phyloP scores from a whole-genome alignment of 352 stramenopile genomes.

The Thraustochytrium sp. region DNA sequence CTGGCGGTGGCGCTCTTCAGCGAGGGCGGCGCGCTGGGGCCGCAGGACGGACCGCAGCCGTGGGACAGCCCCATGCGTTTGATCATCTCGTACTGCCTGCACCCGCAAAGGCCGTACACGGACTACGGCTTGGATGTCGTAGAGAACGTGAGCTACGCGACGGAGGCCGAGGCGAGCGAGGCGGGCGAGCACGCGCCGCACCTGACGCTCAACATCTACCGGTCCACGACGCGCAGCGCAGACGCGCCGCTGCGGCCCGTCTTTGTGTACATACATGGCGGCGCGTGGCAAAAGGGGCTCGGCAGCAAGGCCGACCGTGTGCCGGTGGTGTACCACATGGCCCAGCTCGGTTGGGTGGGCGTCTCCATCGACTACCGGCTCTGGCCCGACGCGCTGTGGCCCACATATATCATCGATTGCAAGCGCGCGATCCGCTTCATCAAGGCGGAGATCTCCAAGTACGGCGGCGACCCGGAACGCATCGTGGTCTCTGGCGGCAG shows the following conservation, averaged over 20 bases:
- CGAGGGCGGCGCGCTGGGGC: background rate
- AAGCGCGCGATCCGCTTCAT: conserved; percentile 32
- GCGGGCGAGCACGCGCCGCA: background rate
- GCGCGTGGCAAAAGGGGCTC: background rate
- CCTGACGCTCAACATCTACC: background rate
- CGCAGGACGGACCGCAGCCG: background rate
- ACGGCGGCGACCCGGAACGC: conserved; percentile 14
- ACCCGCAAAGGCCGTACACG: background rate
- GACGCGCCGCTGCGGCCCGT: background rate
- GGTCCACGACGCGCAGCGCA: background rate
- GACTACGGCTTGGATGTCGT: background rate
- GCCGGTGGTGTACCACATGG: background rate
- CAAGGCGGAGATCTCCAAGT: conserved; percentile 10
- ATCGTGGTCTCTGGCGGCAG: background rate
- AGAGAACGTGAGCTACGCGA: background rate
- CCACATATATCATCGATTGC: background rate
- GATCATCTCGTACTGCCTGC: background rate
- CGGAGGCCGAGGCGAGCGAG: background rate
- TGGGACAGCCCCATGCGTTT: background rate
- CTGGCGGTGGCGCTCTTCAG: background rate
- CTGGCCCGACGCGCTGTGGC: background rate
- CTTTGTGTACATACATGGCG: conserved; percentile 31
- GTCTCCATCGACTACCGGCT: conserved; percentile 15
- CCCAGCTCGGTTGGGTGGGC: background rate
- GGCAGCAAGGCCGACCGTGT: background rate